Evolutionary conservation across 2,329 filamentous ascomycete genomes (phyloP), one percentile per base, ranked within the genome.

Genomic region (Paraphaeosphaeria sporulosa): DNA sequence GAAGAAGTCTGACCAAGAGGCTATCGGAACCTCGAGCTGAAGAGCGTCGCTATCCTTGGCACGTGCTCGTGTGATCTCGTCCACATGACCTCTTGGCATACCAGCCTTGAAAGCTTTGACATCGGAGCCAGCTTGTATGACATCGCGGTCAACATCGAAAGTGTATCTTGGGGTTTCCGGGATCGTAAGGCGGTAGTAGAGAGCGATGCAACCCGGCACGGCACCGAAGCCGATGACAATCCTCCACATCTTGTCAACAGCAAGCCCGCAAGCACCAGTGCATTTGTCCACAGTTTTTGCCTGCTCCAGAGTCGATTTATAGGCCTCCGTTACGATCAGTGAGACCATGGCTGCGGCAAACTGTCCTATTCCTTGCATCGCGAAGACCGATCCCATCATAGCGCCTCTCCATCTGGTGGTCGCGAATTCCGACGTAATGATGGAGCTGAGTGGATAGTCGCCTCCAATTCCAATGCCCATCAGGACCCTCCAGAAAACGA

Each of bases 211-310:
- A 46, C 89, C 92, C 1, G 92, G 92, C 9, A 95, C 87, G 47
- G 90, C 90, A 66, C 92, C 91, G 70, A 94, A 90, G 15, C 91
- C 92, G 71, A 95, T 91, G 51, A 95, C 84, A 13, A 88, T 84
- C 67, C 92, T 86, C 92, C 92, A 94, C 89, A 94, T 93, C 84
- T 93, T 93, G 81, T 94, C 92, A 6, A 93, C 90, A 1, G 91
- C 90, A 0, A 86, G 72, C 57, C 85, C 85, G 71, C 92, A 95
- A 44, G 80, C 82, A 30, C 82, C 84, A 54, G 85, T 83, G 76
- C 92, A 95, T 49, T 82, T 76, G 27, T 80, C 80, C 3, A 84
- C 81, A 5, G 80, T 81, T 38, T 81, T 73, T 15, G 87, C 85
- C 1, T 79, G 79, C 53, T 82, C 69, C 0, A 92, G 83, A 7